phyloP scores from a whole-genome alignment of 495 filamentous ascomycete species.

The Tuber borchii region DNA sequence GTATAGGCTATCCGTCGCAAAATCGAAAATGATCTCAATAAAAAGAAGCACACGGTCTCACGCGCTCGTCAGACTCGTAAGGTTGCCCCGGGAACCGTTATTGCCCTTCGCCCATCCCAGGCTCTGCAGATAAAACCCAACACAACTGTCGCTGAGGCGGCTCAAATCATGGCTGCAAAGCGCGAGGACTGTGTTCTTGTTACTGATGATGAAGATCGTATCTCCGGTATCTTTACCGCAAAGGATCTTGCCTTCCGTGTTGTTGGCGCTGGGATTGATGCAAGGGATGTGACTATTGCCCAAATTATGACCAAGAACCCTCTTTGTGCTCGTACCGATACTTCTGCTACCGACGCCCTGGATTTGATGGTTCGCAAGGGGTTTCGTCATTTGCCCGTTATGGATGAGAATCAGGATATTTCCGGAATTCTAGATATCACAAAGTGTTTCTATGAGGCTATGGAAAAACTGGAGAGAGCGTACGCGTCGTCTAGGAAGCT shows the following conservation, averaged over 20 bases:
- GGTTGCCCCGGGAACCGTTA: slow-evolving; percentile 90
- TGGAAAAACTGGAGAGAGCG: slow-evolving; percentile 97
- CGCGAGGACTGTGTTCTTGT: slow-evolving; percentile 98
- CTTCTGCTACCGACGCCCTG: slow-evolving; percentile 92
- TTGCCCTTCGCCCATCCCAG: slow-evolving; percentile 87
- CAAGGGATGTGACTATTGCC: slow-evolving; percentile 80
- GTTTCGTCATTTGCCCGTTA: slow-evolving; percentile 93
- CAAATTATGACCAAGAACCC: slow-evolving; percentile 99
- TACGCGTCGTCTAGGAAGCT: slow-evolving; percentile 94
- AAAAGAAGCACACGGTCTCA: slow-evolving; percentile 75
- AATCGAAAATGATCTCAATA: slow-evolving; percentile 94
- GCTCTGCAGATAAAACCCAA: slow-evolving; percentile 96
- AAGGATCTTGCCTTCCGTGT: slow-evolving; percentile 98
- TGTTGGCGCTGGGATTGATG: slow-evolving; percentile 86
- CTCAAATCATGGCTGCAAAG: slow-evolving; percentile 98
- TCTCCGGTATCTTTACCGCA: slow-evolving; percentile 96
- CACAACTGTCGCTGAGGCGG: slow-evolving; percentile 90
- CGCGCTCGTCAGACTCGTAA: slow-evolving; percentile 79
- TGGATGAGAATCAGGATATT: slow-evolving; percentile 99
- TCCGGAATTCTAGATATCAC: slow-evolving; percentile 98
- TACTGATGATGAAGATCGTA: slow-evolving; percentile 94
- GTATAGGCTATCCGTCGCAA: slow-evolving; percentile 86
- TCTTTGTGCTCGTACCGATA: slow-evolving; percentile 92
- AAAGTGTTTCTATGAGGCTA: slow-evolving; percentile 99
- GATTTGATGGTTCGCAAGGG: slow-evolving; percentile 98